phyloP scores from a whole-genome alignment of 2,329 filamentous ascomycete genomes.

The Domatiomyces globalis region DNA sequence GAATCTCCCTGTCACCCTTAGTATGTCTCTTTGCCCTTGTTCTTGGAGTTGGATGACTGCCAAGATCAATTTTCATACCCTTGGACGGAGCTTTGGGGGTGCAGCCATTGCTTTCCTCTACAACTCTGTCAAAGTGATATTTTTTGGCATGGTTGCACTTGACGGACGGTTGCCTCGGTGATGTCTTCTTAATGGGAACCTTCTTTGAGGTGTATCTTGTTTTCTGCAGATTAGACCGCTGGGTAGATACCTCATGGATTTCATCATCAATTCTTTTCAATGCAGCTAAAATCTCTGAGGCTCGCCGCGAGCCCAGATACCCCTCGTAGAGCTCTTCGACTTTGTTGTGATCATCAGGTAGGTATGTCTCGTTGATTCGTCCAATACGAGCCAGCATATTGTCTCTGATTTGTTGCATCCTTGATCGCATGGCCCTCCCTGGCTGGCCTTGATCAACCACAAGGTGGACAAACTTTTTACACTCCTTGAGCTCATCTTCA shows the following conservation, averaged over 20 bases:
- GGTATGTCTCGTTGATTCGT: neutral
- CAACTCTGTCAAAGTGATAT: neutral
- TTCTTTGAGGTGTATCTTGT: neutral
- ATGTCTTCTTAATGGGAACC: neutral
- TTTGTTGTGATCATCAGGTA: neutral
- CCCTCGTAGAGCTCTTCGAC: neutral
- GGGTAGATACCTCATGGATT: neutral
- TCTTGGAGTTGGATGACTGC: neutral
- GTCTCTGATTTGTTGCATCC: conserved; percentile 9
- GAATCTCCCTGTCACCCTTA: neutral
- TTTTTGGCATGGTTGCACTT: too few relatives aligned
- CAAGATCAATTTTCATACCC: too few relatives aligned
- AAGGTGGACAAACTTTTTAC: conserved; percentile 6
- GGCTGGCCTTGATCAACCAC: conserved; percentile 7
- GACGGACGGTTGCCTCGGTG: neutral
- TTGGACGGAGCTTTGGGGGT: too few relatives aligned
- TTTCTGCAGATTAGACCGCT: neutral
- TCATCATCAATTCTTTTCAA: neutral
- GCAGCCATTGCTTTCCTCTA: neutral
- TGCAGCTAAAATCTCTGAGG: neutral
- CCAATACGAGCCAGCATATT: conserved; percentile 7
- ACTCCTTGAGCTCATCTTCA: conserved; percentile 8
- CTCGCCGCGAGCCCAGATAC: neutral
- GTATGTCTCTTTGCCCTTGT: neutral
- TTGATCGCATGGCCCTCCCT: conserved; percentile 6